Conservation (phyloP, 805 yeast genomes). For the Metschnikowia orientalis region DNA sequence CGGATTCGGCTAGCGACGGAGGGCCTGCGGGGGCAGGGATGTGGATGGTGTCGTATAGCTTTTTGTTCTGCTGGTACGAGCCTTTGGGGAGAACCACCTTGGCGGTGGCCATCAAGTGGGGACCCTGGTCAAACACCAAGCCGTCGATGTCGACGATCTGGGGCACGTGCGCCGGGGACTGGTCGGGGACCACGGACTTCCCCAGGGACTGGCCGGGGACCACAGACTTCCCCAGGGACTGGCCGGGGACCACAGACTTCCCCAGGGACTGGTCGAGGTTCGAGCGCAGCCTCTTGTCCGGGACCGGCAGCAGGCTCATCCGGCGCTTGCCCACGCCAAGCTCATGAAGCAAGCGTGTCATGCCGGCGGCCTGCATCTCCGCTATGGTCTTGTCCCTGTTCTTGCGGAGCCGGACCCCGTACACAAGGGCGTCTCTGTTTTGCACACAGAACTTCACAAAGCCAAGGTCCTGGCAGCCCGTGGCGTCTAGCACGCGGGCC, state of each 20-base stretch:
- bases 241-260: no score
- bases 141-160: slow-evolving; percentile 58
- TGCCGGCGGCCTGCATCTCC: slow-evolving; percentile 43
- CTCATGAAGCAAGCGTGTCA: slow-evolving; percentile 40
- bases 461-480: slow-evolving; percentile 49
- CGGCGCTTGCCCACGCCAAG: slow-evolving; percentile 24
- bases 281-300: slow-evolving; percentile 1
- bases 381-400: slow-evolving; percentile 32
- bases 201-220: no score
- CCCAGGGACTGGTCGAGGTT: slow-evolving; percentile 4
- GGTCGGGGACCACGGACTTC: no score
- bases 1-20: slow-evolving; percentile 33
- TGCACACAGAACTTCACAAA: slow-evolving; percentile 46
- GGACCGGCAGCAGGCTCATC: slow-evolving; percentile 5
- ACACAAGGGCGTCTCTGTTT: slow-evolving; percentile 50
- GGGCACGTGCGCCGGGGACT: slow-evolving; percentile 34
- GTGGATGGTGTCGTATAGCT: slow-evolving; percentile 79
- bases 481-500: slow-evolving; percentile 46
- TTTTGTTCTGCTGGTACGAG: slow-evolving; percentile 69
- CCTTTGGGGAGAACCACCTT: slow-evolving; percentile 78
- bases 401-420: slow-evolving; percentile 45
- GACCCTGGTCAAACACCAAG: slow-evolving; percentile 66
- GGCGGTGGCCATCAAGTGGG: slow-evolving; percentile 60
- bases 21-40: slow-evolving; percentile 75
- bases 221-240: no score